These are phyloP conservation scores for Saccharomycopsis capsularis DNA, from an alignment of 805 yeast species.

Conservation along the genomic window DNA sequence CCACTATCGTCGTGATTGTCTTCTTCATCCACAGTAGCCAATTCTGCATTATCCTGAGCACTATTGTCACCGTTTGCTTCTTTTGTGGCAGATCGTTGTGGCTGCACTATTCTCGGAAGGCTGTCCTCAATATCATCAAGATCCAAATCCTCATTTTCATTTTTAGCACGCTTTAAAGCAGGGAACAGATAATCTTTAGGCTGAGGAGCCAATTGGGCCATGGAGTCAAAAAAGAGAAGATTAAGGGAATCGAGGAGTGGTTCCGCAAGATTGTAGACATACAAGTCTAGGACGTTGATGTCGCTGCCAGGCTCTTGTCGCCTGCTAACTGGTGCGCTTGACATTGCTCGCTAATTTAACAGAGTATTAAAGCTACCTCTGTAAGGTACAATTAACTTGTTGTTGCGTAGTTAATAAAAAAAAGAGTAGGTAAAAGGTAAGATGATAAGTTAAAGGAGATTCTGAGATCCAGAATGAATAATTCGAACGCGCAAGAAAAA, in stretches of 20 bases:
- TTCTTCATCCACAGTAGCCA: background rate
- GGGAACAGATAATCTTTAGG: slow-evolving; percentile 4
- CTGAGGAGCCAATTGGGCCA: slow-evolving; percentile 32
- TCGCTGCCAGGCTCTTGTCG: background rate
- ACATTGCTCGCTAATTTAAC: too few species aligned
- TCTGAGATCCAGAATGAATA: too few species aligned
- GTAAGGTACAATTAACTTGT: too few species aligned
- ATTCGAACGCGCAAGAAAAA: too few species aligned
- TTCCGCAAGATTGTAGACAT: slow-evolving; percentile 41
- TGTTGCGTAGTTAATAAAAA: too few species aligned
- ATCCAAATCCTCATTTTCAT: background rate
- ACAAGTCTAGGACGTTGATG: slow-evolving; percentile 31
- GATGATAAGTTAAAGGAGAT: too few species aligned
- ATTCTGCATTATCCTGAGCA: background rate
- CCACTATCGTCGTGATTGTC: slow-evolving; percentile 1
- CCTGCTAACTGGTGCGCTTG: too few species aligned
- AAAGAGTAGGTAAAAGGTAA: too few species aligned
- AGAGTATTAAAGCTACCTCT: too few species aligned
- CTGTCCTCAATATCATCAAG: background rate
- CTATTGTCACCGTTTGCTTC: slow-evolving; percentile 5
- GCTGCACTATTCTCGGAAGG: slow-evolving; percentile 5
- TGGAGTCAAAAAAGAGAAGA: slow-evolving; percentile 48
- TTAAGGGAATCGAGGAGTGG: slow-evolving; percentile 40
- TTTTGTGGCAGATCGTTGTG: slow-evolving; percentile 8
- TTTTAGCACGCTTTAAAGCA: background rate